Percentiles rank a stretch among this genome's conserved stretches.
phyloP scores from a whole-genome alignment of 305 asterid species.

The Solanum aculeatissimum region DNA sequence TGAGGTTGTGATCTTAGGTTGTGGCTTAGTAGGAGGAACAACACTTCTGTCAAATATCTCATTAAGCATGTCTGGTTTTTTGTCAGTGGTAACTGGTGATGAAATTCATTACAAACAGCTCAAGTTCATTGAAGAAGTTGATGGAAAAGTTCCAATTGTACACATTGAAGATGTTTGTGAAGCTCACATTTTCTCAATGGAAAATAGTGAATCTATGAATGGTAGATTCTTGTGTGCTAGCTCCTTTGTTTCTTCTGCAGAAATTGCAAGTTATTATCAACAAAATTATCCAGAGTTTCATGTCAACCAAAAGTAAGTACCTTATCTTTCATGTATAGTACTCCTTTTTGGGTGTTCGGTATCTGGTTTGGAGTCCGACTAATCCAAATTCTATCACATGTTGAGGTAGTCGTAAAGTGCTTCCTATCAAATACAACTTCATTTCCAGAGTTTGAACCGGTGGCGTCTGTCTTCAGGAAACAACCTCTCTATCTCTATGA shows the following conservation, averaged over 20 bases:
- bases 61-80: background rate
- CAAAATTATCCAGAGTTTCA: conserved; percentile 1
- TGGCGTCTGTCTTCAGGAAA: background rate
- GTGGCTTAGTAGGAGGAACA: conserved; percentile 47
- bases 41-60: conserved; percentile 22
- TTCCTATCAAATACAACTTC: background rate
- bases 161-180: conserved; percentile 36
- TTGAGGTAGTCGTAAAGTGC: fast-evolving
- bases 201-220: conserved; percentile 11
- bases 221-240: conserved; percentile 46
- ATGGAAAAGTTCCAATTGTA: conserved; percentile 36
- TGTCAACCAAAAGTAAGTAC: conserved; percentile 6
- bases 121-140: conserved; percentile 36
- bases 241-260: conserved; percentile 22
- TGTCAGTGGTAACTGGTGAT: conserved; percentile 18
- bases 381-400: background rate
- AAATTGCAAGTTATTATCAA: conserved; percentile 29
- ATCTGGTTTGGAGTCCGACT: background rate
- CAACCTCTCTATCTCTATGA: too few relatives aligned
- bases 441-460: background rate
- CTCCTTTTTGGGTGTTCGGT: background rate
- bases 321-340: background rate
- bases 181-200: conserved; percentile 47
- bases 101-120: background rate
- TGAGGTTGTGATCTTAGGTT: conserved; percentile 36